phyloP scores from a whole-genome alignment of 1,284 basidiomycete genomes.

The Calocybe gambosa region DNA sequence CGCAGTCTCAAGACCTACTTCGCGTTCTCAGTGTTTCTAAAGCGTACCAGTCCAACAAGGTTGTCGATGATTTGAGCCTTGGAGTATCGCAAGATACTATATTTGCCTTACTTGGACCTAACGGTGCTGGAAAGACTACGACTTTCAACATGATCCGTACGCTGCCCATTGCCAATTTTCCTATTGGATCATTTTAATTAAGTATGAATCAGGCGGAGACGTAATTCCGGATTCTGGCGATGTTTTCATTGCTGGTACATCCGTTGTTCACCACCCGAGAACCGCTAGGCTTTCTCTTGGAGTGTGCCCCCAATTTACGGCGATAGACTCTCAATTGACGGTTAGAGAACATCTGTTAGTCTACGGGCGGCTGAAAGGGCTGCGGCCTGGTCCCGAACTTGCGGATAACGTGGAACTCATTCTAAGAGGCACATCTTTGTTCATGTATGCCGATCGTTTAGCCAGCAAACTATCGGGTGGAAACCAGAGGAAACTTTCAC shows the following conservation, averaged over 20 bases:
- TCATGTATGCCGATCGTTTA: constrained; percentile 59
- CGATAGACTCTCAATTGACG: constrained; percentile 72
- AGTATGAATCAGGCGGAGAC: constrained; percentile 44
- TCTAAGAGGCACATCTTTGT: constrained; percentile 54
- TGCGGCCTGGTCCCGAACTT: constrained; percentile 44
- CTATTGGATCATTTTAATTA: not conserved
- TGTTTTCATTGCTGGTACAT: constrained; percentile 57
- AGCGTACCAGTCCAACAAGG: constrained; percentile 49
- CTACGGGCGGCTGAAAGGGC: constrained; percentile 66
- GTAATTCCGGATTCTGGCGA: constrained; percentile 59
- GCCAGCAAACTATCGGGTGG: constrained; percentile 74
- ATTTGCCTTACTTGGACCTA: constrained; percentile 74
- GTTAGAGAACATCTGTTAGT: constrained; percentile 70
- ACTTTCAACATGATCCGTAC: constrained; percentile 72
- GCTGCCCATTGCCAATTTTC: constrained; percentile 27
- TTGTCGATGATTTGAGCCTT: constrained; percentile 71
- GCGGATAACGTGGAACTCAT: constrained; percentile 50
- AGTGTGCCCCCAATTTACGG: constrained; percentile 80
- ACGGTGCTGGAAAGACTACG: constrained; percentile 79
- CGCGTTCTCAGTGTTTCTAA: constrained; percentile 67
- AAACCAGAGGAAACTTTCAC: constrained; percentile 72
- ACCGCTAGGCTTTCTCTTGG: constrained; percentile 62
- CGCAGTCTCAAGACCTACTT: constrained; percentile 48
- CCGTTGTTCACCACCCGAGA: constrained; percentile 54
- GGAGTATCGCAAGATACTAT: constrained; percentile 59